Conservation (phyloP, 139 green algal species). For the Chlamydomonas asymmetrica region DNA sequence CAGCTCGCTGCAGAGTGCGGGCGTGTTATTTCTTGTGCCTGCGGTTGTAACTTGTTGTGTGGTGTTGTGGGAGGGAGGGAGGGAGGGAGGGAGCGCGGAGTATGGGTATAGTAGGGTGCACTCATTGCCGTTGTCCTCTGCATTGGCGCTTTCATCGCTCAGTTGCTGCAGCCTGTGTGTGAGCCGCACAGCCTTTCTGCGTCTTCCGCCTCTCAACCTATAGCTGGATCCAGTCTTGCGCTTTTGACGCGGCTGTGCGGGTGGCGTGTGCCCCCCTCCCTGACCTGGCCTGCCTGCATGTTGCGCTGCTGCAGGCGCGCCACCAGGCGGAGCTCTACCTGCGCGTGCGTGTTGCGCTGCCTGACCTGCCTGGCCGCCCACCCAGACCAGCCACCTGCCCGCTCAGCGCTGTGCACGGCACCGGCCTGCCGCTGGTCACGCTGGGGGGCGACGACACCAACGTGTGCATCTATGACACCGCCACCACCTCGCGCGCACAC, state of each 20-base stretch:
- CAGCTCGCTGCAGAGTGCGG: neutral
- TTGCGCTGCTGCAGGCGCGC: neutral
- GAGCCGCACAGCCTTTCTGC: neutral
- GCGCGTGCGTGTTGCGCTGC: neutral
- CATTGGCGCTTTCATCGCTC: neutral
- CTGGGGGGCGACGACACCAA: conserved; percentile 34
- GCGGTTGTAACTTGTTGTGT: neutral
- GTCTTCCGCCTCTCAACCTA: neutral
- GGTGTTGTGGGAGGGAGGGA: neutral
- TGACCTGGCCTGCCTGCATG: neutral
- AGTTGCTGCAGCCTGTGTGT: neutral
- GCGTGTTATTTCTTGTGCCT: neutral
- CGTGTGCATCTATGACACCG: conserved; percentile 43
- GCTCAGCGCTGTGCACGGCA: conserved; percentile 30
- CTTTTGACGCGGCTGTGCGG: neutral
- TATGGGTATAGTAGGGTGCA: neutral
- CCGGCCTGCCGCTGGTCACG: conserved; percentile 24
- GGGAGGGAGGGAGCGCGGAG: neutral
- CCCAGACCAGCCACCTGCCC: conserved; percentile 22
- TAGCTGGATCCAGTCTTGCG: neutral
- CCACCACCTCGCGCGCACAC: neutral
- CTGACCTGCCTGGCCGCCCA: neutral
- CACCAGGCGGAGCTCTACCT: conserved; percentile 23
- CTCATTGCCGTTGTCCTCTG: neutral
- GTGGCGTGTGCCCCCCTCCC: neutral